Conservation (phyloP, 345 rosid species). For the Balakata baccata region DNA sequence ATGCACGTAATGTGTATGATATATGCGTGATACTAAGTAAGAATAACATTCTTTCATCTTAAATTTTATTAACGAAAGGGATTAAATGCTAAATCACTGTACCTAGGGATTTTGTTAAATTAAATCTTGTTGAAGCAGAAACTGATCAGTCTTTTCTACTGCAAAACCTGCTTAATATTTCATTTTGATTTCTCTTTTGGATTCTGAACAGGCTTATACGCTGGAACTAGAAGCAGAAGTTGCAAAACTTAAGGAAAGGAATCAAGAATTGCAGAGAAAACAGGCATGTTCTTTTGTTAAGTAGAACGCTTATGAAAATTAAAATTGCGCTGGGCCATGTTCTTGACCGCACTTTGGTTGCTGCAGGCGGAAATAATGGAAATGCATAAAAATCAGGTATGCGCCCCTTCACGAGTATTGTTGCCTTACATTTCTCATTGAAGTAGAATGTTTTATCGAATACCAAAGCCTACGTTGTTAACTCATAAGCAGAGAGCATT, state of each 20-base stretch:
- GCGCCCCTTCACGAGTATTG: slow-evolving; percentile 1
- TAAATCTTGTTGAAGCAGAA: not conserved
- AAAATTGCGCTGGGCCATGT: slow-evolving; percentile 1
- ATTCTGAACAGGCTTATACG: slow-evolving; percentile 29
- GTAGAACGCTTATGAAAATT: not conserved
- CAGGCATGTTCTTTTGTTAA: slow-evolving; percentile 19
- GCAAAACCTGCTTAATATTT: slow-evolving; percentile 2
- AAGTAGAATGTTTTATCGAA: too few relatives aligned
- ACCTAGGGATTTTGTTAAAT: not conserved
- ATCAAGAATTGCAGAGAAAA: slow-evolving; percentile 27
- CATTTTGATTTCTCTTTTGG: slow-evolving; percentile 4
- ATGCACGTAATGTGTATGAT: not conserved
- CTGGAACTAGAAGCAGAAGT: slow-evolving; percentile 31
- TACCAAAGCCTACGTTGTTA: not conserved
- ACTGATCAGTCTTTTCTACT: not conserved
- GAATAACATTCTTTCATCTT: not conserved
- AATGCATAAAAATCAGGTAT: slow-evolving; percentile 62
- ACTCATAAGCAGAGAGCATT: not conserved
- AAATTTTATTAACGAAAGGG: not conserved
- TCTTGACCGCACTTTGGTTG: slow-evolving; percentile 26
- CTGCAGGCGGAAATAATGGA: slow-evolving; percentile 54
- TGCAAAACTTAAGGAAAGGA: slow-evolving; percentile 31
- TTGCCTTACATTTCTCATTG: slow-evolving; percentile 1
- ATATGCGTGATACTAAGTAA: not conserved
- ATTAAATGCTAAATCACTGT: not conserved